Evolutionary conservation across 768 basidiomycete genomes (phyloP).

Genomic region (Lentinula boryana): DNA sequence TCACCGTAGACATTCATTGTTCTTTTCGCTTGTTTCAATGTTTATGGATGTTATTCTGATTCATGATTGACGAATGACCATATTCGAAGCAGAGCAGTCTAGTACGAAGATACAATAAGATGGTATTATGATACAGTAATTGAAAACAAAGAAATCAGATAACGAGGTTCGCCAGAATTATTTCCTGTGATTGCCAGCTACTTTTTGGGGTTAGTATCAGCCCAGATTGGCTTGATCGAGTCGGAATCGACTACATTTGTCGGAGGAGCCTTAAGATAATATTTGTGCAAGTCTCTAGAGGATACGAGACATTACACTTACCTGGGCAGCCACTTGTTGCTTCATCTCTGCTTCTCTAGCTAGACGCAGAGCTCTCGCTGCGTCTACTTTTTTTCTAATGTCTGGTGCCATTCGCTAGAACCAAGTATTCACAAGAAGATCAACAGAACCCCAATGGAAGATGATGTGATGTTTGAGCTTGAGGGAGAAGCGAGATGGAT

Average conservation of each 20-base stretch:
- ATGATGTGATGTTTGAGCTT: not conserved
- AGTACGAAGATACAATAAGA: too few species aligned
- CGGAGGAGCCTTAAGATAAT: conserved; percentile 9
- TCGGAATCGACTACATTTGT: conserved; percentile 27
- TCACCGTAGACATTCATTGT: conserved; percentile 21
- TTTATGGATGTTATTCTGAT: not conserved
- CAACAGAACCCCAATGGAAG: not conserved
- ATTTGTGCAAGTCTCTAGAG: not conserved
- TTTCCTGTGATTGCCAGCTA: not conserved
- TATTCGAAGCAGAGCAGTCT: too few species aligned
- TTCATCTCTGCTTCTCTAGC: conserved; percentile 49
- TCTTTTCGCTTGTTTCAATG: conserved; percentile 11
- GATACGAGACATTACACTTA: conserved; percentile 19
- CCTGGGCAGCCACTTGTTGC: conserved; percentile 49
- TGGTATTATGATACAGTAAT: too few species aligned
- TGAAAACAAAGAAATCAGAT: too few species aligned
- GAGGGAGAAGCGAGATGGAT: not conserved
- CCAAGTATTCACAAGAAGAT: not conserved
- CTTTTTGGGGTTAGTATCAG: conserved; percentile 18
- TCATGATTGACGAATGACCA: too few species aligned
- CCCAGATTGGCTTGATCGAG: conserved; percentile 37
- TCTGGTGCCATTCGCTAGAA: conserved; percentile 58
- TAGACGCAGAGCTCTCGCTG: conserved; percentile 43
- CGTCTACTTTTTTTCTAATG: conserved; percentile 58
- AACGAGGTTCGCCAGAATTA: not conserved